Evolutionary conservation across 2,329 filamentous ascomycete genomes (phyloP).

Genomic region (Endoconidiophora polonica): DNA sequence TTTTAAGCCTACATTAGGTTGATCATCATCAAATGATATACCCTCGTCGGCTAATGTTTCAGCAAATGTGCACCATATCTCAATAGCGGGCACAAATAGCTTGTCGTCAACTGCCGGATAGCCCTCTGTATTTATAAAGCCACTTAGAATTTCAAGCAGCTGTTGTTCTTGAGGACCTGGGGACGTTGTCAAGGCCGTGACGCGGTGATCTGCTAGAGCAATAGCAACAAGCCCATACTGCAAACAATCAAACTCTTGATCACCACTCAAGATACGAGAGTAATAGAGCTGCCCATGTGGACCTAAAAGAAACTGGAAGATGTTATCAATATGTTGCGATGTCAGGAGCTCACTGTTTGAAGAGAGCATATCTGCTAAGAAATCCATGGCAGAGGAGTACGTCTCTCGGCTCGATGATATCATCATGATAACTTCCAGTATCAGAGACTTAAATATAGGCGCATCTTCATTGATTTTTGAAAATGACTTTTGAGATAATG

Average conservation of each 20-base stretch:
- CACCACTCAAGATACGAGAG: constrained; percentile 36
- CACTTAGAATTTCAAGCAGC: constrained; percentile 42
- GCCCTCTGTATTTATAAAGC: constrained; percentile 48
- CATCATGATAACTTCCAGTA: constrained; percentile 38
- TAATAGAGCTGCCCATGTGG: constrained; percentile 42
- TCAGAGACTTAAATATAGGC: constrained; percentile 29
- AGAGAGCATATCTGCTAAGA: constrained; percentile 47
- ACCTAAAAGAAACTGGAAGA: constrained; percentile 44
- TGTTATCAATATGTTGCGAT: constrained; percentile 36
- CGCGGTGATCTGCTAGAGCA: constrained; percentile 50
- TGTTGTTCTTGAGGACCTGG: constrained; percentile 32
- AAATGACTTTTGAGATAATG: constrained; percentile 16
- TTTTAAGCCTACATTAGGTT: constrained; percentile 17
- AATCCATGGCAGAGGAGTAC: constrained; percentile 43
- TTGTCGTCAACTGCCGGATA: constrained; percentile 56
- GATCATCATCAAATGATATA: constrained; percentile 33
- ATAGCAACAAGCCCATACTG: constrained; percentile 51
- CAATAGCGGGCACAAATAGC: constrained; percentile 55
- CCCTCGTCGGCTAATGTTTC: constrained; percentile 47
- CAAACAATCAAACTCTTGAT: constrained; percentile 46
- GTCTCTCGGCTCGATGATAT: constrained; percentile 34
- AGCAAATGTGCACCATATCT: constrained; percentile 68
- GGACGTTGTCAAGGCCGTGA: constrained; percentile 40
- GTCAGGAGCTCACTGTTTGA: constrained; percentile 49
- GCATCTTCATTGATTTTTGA: constrained; percentile 3